Base-by-base conservation (phyloP, 1,284 basidiomycete genomes). In the Cerrena zonata region DNA sequence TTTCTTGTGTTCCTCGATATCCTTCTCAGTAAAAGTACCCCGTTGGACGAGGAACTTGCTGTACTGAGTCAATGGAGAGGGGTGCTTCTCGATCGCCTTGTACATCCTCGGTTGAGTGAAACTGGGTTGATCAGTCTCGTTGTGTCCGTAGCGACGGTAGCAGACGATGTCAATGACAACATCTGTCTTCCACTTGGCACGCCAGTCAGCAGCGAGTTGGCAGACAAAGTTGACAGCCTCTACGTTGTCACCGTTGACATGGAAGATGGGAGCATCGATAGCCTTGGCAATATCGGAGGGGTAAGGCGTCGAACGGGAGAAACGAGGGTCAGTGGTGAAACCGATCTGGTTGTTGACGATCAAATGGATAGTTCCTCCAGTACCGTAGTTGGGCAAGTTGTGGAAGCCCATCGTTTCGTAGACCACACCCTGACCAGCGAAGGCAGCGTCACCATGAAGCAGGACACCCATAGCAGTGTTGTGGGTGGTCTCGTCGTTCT, bases 311-410 rank as follows among this genome's bases (percentile, higher is more conserved):
- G 95, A 99, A 55, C 95, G 94, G 48, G 94, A 76, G 74, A 98
- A 98, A 56, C 94, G 87, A 45, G 96, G 96, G 69, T 98, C 95
- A 51, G 96, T 99, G 54, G 96, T 99, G 78, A 99, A 99, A 58
- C 96, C 96, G 56, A 99, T 97, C 71, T 99, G 96, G 76, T 99
- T 99, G 80, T 99, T 99, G 63, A 99, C 94, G 63, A 99, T 94
- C 58, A 99, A 77, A 69, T 99, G 96, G 61, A 99, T 91, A 43
- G 96, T 99, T 56, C 96, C 96, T 55, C 96, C 96, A 18, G 94
- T 97, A 46, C 94, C 94, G 70, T 97, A 99, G 73, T 82, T 85
- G 43, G 92, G 92, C 44, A 99, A 79, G 67, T 90, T 92, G 75
- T 94, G 90, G 79, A 99, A 91, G 65, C 96, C 96, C 91, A 97